Conservation (phyloP, 2,329 filamentous ascomycete genomes). For the Cladorrhinum sp. region DNA sequence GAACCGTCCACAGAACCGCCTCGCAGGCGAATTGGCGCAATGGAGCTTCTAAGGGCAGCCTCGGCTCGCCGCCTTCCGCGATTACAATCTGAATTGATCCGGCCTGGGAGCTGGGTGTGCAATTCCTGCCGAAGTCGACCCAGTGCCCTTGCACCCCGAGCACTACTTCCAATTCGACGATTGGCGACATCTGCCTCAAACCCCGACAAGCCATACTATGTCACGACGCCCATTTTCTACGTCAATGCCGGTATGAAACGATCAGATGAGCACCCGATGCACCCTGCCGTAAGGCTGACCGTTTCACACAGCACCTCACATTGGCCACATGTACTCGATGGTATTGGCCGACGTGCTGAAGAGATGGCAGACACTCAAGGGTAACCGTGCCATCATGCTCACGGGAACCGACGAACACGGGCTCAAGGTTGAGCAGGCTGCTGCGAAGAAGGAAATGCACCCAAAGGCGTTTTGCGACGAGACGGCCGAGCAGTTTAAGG, state of each 20-base stretch:
- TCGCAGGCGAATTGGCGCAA: slow-evolving; percentile 29
- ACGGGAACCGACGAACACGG: slow-evolving; percentile 98
- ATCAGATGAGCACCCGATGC: neutral
- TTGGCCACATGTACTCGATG: slow-evolving; percentile 93
- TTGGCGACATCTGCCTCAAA: neutral
- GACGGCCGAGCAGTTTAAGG: slow-evolving; percentile 75
- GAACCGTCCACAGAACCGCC: neutral
- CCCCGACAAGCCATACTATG: slow-evolving; percentile 76
- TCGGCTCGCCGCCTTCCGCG: slow-evolving; percentile 21
- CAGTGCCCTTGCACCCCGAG: slow-evolving; percentile 8
- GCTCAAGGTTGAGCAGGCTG: slow-evolving; percentile 92
- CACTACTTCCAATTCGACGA: neutral
- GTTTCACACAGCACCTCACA: slow-evolving; percentile 68
- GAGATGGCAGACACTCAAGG: slow-evolving; percentile 79
- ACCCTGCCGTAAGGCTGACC: slow-evolving; percentile 17
- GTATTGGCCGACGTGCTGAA: slow-evolving; percentile 88
- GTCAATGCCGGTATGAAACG: slow-evolving; percentile 77
- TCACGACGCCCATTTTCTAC: slow-evolving; percentile 97
- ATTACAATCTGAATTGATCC: slow-evolving; percentile 15
- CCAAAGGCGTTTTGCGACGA: slow-evolving; percentile 86
- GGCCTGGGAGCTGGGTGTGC: slow-evolving; percentile 24
- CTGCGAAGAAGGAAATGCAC: slow-evolving; percentile 64
- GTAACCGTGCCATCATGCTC: slow-evolving; percentile 67
- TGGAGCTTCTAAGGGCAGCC: slow-evolving; percentile 22
- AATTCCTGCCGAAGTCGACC: slow-evolving; percentile 19